A percentile compares a stretch with the other conserved stretches of the same genome.
Evolutionary conservation across 352 stramenopile genomes (phyloP).

Genomic region (Blastocystis sp.): DNA sequence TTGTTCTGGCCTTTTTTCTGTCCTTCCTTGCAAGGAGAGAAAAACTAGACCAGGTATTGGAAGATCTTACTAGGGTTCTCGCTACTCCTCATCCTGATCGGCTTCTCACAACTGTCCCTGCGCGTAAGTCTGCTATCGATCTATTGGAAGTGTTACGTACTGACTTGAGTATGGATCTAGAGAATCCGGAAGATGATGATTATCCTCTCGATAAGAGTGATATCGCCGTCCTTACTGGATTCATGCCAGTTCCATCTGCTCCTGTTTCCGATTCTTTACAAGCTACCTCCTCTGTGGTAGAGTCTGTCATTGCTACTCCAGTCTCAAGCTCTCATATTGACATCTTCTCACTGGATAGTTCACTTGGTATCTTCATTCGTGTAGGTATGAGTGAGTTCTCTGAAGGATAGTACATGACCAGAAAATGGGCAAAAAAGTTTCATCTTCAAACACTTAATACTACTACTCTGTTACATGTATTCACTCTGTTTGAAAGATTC

Average conservation of each 20-base stretch:
- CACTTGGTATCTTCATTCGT: slow-evolving; percentile 26
- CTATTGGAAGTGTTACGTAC: too few relatives aligned
- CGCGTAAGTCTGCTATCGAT: too few relatives aligned
- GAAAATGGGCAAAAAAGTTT: background rate
- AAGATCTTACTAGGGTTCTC: background rate
- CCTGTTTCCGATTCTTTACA: too few relatives aligned
- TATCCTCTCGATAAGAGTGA: background rate
- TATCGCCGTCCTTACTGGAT: background rate
- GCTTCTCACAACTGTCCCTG: too few relatives aligned
- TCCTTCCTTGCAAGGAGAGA: background rate
- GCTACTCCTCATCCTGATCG: background rate
- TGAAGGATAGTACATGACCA: background rate
- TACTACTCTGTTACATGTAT: background rate
- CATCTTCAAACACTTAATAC: background rate
- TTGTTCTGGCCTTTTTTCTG: background rate
- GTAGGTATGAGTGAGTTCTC: background rate
- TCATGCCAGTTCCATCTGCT: too few relatives aligned
- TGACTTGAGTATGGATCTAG: background rate
- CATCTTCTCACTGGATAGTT: slow-evolving; percentile 3
- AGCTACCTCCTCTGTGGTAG: background rate
- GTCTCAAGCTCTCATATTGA: background rate
- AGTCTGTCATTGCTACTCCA: background rate
- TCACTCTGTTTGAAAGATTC: background rate
- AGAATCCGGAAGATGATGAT: background rate
- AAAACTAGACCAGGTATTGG: background rate